These are phyloP conservation scores for Coemansia nantahalensis DNA, from an alignment of 192 early-diverging fungal genomes.

Conservation along the genomic window DNA sequence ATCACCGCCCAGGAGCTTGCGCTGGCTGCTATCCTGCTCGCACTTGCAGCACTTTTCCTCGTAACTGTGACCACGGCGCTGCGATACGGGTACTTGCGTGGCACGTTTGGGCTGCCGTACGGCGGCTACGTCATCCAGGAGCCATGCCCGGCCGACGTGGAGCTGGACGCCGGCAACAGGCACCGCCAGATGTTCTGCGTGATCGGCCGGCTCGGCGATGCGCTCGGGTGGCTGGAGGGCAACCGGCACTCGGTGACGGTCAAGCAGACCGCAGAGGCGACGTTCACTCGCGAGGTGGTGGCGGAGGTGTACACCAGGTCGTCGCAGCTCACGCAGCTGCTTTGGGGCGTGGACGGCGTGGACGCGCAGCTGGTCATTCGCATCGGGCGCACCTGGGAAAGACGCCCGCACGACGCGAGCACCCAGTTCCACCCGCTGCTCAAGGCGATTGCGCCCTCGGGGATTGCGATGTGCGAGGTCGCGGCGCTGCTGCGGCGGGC, in stretches of 20 bases:
- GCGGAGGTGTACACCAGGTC: slow-evolving; percentile 36
- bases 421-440: slow-evolving; percentile 40
- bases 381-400: slow-evolving; percentile 40
- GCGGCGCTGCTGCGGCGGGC: slow-evolving; percentile 10
- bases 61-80: slow-evolving; percentile 3
- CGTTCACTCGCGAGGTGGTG: slow-evolving; percentile 40
- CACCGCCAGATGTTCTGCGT: slow-evolving; percentile 41
- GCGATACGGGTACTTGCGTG: slow-evolving; percentile 45
- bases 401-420: background rate
- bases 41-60: slow-evolving; percentile 1
- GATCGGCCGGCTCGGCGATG: slow-evolving; percentile 25
- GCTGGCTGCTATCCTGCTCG: background rate
- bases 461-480: slow-evolving; percentile 24
- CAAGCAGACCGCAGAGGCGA: slow-evolving; percentile 19
- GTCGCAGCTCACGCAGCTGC: slow-evolving; percentile 14
- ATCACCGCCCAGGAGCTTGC: background rate
- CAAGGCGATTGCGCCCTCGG: slow-evolving; percentile 41
- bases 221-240: slow-evolving; percentile 25
- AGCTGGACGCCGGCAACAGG: slow-evolving; percentile 24
- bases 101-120: slow-evolving; percentile 51
- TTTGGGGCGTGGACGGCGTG: slow-evolving; percentile 13
- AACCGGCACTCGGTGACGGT: slow-evolving; percentile 14
- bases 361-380: slow-evolving; percentile 41
- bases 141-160: slow-evolving; percentile 9
- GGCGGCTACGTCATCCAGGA: slow-evolving; percentile 47